phyloP scores from a whole-genome alignment of 2,329 filamentous ascomycete genomes.

The Mollisiaceae sp. region DNA sequence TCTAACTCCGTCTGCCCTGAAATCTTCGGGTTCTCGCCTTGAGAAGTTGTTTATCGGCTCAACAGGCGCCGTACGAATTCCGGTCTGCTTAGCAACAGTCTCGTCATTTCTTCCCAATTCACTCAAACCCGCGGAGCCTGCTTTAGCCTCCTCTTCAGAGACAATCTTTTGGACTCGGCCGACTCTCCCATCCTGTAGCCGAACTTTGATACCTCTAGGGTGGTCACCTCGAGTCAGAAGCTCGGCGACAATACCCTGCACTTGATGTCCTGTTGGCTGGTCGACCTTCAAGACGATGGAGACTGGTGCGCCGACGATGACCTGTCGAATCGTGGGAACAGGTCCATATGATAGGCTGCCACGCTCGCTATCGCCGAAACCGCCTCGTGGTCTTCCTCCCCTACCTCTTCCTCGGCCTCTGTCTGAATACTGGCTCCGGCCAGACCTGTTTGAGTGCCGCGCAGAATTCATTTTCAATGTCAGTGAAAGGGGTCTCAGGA shows the following conservation, averaged over 20 bases:
- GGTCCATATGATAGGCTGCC: not conserved
- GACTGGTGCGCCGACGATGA: conserved; percentile 35
- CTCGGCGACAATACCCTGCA: conserved; percentile 39
- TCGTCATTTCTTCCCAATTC: conserved; percentile 32
- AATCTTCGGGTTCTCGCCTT: conserved; percentile 27
- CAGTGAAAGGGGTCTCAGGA: not conserved
- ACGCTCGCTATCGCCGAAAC: conserved; percentile 7
- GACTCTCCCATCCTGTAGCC: conserved; percentile 39
- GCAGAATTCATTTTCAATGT: conserved; percentile 22
- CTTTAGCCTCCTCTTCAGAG: conserved; percentile 28
- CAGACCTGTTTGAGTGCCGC: conserved; percentile 21
- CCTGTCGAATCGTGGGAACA: conserved; percentile 37
- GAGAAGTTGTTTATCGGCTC: conserved; percentile 6
- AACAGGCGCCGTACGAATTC: not conserved
- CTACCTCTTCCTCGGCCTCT: conserved; percentile 24
- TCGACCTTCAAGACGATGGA: conserved; percentile 42
- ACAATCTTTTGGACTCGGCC: conserved; percentile 41
- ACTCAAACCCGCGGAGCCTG: conserved; percentile 26
- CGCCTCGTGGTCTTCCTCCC: conserved; percentile 16
- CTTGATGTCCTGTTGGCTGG: conserved; percentile 40
- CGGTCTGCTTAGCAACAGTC: not conserved
- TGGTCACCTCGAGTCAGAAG: conserved; percentile 41
- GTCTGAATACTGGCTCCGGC: conserved; percentile 12
- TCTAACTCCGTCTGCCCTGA: conserved; percentile 28
- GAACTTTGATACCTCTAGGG: conserved; percentile 42